Percentiles rank a stretch among this genome's conserved stretches.
phyloP scores from a whole-genome alignment of 257 asterid genomes.

The Galeopsis tetrahit region DNA sequence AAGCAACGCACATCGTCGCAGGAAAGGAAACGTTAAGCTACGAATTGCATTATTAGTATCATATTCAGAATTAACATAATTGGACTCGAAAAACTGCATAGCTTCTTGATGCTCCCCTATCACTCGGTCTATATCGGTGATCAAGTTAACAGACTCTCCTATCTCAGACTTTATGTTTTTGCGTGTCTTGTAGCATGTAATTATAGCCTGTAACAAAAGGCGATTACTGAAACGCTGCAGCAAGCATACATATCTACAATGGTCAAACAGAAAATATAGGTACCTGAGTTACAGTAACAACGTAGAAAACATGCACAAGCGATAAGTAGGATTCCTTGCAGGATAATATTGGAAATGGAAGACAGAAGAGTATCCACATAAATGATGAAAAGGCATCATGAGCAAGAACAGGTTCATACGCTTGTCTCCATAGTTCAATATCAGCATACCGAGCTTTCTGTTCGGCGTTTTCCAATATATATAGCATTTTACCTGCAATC shows the following conservation, averaged over 20 bases:
- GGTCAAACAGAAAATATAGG: slow-evolving; percentile 27
- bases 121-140: slow-evolving; percentile 62
- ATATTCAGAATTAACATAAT: slow-evolving; percentile 50
- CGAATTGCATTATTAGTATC: slow-evolving; percentile 68
- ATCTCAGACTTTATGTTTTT: slow-evolving; percentile 42
- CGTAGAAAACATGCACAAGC: slow-evolving; percentile 81
- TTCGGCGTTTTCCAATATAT: slow-evolving; percentile 64
- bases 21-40: slow-evolving; percentile 78
- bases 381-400: slow-evolving; percentile 87
- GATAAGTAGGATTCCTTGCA: slow-evolving; percentile 76
- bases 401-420: slow-evolving; percentile 79
- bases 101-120: slow-evolving; percentile 58
- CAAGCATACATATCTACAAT: slow-evolving; percentile 22
- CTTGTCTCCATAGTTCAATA: slow-evolving; percentile 76
- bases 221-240: slow-evolving; percentile 17
- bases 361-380: slow-evolving; percentile 96
- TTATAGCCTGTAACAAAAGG: slow-evolving; percentile 63
- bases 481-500: slow-evolving; percentile 69
- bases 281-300: slow-evolving; percentile 59
- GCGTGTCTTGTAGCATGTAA: slow-evolving; percentile 47
- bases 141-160: slow-evolving; percentile 54
- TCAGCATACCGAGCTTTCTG: slow-evolving; percentile 64
- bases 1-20: slow-evolving; percentile 88
- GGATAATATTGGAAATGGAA: slow-evolving; percentile 76
- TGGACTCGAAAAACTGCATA: slow-evolving; percentile 55